A percentile compares a stretch with the other conserved stretches of the same genome.
These are phyloP conservation scores for Blastobotrys buckinghamii DNA, from an alignment of 1,139 yeast species.

Conservation along the genomic window DNA sequence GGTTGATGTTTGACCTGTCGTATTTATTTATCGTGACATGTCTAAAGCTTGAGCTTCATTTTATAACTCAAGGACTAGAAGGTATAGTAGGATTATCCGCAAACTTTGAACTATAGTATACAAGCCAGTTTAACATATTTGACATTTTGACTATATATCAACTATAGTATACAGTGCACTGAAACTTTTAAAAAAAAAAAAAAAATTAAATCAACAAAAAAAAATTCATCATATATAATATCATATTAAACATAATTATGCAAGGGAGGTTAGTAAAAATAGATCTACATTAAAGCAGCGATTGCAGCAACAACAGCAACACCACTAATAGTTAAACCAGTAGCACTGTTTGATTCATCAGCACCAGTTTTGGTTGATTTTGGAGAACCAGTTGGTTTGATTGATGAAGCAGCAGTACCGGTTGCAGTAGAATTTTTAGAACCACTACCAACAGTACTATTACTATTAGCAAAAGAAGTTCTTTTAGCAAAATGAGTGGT, in stretches of 20 bases:
- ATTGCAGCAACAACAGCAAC: neutral
- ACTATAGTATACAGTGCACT: too few relatives aligned
- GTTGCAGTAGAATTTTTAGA: neutral
- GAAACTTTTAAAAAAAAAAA: too few relatives aligned
- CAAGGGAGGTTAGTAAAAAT: too few relatives aligned
- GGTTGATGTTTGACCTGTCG: too few relatives aligned
- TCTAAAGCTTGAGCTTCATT: too few relatives aligned
- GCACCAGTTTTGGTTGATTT: neutral
- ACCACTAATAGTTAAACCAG: neutral
- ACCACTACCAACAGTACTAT: neutral
- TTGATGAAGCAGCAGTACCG: neutral
- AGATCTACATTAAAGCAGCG: neutral
- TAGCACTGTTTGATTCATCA: neutral
- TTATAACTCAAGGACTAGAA: too few relatives aligned
- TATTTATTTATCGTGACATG: too few relatives aligned
- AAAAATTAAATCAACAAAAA: neutral
- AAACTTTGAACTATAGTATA: too few relatives aligned
- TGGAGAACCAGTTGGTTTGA: neutral
- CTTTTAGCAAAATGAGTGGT: constrained; percentile 5
- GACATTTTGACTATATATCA: too few relatives aligned
- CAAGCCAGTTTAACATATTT: too few relatives aligned
- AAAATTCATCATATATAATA: neutral
- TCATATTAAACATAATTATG: neutral
- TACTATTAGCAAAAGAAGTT: neutral
- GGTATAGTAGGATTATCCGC: too few relatives aligned